Base-by-base conservation (phyloP, 2,329 filamentous ascomycete species). In the Exophiala aquamarina region DNA sequence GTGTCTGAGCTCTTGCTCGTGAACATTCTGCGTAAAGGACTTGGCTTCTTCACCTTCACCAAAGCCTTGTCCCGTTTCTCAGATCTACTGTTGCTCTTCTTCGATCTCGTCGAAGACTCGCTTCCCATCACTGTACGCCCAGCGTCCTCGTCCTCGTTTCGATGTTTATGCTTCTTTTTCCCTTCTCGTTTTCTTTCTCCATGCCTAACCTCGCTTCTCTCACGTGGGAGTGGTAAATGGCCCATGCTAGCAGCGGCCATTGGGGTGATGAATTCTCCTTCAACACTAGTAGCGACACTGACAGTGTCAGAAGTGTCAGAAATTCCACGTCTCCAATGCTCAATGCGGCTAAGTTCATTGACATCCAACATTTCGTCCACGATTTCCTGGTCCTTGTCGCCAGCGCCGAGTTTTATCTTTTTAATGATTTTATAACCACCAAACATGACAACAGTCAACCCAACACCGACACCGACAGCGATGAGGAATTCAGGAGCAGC, bases 341-440 rank as follows among this genome's bases (percentile, higher is more conserved):
- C 81, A 36, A 85, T 81, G 11, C 72, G 69, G 57, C 74, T 75
- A n/a, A 81, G 66, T 36, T 57, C 54, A 8, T 63, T 59, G 20
- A 60, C 56, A 51, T 81, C 76, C 10, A 79, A 61, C 58, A 84
- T 70, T 57, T 84, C 78, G 41, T 83, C 78, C 56, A 79, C 69
- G 43, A 67, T 64, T 2, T 49, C 50, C 9, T 58, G 65, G 47
- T 59, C 63, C 47, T 65, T 60, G 14, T 58, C 45, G n/a, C 51
- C 52, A 9, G 52, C 33, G 9, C 46, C 45, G 18, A 55, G 56
- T 60, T 75, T 73, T 57, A 97, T 88, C 59, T 83, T 85, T 76
- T 96, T 94, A 70, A 98, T 84, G 66, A 98, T 96, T 71, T 95
- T 97, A 79, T 89, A 97, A 4, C 93, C 92, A 44, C 93, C 93